These are phyloP conservation scores for Pythium biforme DNA, from an alignment of 352 stramenopile species.

Conservation along the genomic window DNA sequence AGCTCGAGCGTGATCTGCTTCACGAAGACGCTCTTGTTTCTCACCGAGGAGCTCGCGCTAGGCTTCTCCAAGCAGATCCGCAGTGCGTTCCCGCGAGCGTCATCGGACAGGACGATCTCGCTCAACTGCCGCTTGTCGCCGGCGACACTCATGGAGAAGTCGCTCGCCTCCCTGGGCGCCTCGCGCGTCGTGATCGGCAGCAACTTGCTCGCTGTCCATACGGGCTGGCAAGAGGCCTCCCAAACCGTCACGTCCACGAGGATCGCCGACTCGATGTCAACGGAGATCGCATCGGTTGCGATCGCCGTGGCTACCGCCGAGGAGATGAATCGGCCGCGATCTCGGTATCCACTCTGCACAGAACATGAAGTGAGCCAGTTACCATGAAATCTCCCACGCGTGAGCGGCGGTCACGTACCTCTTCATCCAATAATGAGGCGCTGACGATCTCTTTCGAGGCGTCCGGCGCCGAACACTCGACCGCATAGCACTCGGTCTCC, in stretches of 20 bases:
- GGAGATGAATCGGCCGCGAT: slow-evolving; percentile 37
- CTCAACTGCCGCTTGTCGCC: slow-evolving; percentile 14
- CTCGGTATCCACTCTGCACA: slow-evolving; percentile 32
- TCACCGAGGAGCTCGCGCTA: neutral
- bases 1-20: slow-evolving; percentile 44
- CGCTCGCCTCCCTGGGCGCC: neutral
- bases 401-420: slow-evolving; percentile 14
- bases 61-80: slow-evolving; percentile 23
- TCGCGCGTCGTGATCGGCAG: slow-evolving; percentile 24
- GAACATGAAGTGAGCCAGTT: neutral
- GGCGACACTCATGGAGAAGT: slow-evolving; percentile 30
- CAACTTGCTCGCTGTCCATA: slow-evolving; percentile 47
- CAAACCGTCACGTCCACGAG: slow-evolving; percentile 59
- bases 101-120: slow-evolving; percentile 32
- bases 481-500: slow-evolving; percentile 48
- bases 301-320: slow-evolving; percentile 27
- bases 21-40: slow-evolving; percentile 27
- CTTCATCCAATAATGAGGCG: slow-evolving; percentile 44
- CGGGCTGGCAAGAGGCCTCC: slow-evolving; percentile 41
- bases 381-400: too few relatives aligned
- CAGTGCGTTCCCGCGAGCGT: slow-evolving; percentile 31
- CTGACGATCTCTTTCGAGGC: neutral
- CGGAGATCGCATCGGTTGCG: slow-evolving; percentile 43
- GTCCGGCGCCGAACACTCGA: slow-evolving; percentile 9
- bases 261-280: slow-evolving; percentile 36